Conservation (phyloP, 2,329 filamentous ascomycete genomes). For the Teratosphaeria pseudoeucalypti region DNA sequence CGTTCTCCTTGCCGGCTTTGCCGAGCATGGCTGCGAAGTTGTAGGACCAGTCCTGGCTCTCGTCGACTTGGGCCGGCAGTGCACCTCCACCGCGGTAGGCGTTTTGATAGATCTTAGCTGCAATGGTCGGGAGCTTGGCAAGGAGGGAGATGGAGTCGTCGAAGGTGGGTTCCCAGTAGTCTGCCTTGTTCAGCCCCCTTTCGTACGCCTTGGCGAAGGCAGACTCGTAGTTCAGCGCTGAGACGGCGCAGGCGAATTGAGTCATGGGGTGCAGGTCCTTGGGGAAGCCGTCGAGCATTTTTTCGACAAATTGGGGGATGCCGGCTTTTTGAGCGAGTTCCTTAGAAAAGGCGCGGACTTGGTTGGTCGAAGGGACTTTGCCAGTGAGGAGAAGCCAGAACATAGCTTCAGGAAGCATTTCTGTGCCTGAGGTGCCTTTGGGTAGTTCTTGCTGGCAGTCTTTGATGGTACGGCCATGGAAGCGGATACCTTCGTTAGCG, state of each 20-base stretch:
- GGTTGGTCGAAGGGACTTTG: conserved; percentile 70
- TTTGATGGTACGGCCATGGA: conserved; percentile 96
- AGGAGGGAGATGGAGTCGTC: conserved; percentile 90
- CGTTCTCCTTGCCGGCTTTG: conserved; percentile 76
- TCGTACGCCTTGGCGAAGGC: conserved; percentile 91
- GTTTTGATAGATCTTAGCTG: conserved; percentile 96
- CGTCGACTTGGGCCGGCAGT: conserved; percentile 65
- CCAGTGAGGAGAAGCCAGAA: conserved; percentile 98
- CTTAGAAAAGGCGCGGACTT: conserved; percentile 72
- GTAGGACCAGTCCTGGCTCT: conserved; percentile 91
- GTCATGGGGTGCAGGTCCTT: conserved; percentile 94
- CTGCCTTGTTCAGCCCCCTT: conserved; percentile 80
- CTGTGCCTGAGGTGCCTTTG: conserved; percentile 82
- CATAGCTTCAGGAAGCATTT: conserved; percentile 98
- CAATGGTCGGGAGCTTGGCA: conserved; percentile 92
- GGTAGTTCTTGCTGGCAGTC: conserved; percentile 90
- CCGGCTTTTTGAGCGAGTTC: conserved; percentile 78
- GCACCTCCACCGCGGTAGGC: conserved; percentile 64
- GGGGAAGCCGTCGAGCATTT: conserved; percentile 85
- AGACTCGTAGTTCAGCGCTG: conserved; percentile 89
- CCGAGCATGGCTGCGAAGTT: conserved; percentile 97
- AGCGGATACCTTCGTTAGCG: conserved; percentile 92
- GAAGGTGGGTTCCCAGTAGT: conserved; percentile 98
- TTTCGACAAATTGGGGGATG: conserved; percentile 72
- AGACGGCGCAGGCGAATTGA: conserved; percentile 89